Percentiles rank a stretch among this genome's conserved stretches.
Evolutionary conservation across 208 protist genomes (phyloP).

Genomic region (Trypanosoma melophagium): DNA sequence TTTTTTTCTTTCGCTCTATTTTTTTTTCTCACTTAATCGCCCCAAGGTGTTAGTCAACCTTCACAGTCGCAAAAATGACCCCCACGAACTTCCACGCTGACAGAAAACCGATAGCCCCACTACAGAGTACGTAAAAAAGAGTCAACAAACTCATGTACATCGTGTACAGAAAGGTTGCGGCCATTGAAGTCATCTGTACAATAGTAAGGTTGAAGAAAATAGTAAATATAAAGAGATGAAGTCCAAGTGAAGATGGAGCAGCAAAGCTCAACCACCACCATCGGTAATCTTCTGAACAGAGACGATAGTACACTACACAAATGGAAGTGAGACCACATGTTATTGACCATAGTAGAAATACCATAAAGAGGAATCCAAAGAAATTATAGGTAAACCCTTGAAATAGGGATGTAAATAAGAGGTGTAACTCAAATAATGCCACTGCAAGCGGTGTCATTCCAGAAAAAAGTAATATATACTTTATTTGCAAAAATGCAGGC

Average conservation of each 20-base stretch:
- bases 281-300: constrained; percentile 89
- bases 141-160: constrained; percentile 31
- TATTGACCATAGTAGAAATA: constrained; percentile 91
- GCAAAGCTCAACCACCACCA: constrained; percentile 94
- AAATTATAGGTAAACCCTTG: constrained; percentile 90
- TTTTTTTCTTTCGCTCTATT: neutral
- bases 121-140: constrained; percentile 34
- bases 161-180: constrained; percentile 37
- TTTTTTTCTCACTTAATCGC: neutral
- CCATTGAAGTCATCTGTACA: constrained; percentile 39
- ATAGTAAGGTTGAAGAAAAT: constrained; percentile 63
- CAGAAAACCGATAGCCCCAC: constrained; percentile 42
- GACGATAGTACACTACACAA: constrained; percentile 93
- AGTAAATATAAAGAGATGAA: constrained; percentile 83
- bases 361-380: constrained; percentile 92
- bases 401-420: constrained; percentile 85
- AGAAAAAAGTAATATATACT: constrained; percentile 18
- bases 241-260: constrained; percentile 41
- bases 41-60: constrained; percentile 7
- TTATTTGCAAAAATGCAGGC: constrained; percentile 38
- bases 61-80: constrained; percentile 30
- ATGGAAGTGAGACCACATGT: constrained; percentile 93
- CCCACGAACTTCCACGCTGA: constrained; percentile 36
- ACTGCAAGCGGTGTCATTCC: constrained; percentile 93
- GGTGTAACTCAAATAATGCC: constrained; percentile 94